These are phyloP conservation scores for Solanum okadae DNA, from an alignment of 257 asterid genomes.

Conservation along the genomic window DNA sequence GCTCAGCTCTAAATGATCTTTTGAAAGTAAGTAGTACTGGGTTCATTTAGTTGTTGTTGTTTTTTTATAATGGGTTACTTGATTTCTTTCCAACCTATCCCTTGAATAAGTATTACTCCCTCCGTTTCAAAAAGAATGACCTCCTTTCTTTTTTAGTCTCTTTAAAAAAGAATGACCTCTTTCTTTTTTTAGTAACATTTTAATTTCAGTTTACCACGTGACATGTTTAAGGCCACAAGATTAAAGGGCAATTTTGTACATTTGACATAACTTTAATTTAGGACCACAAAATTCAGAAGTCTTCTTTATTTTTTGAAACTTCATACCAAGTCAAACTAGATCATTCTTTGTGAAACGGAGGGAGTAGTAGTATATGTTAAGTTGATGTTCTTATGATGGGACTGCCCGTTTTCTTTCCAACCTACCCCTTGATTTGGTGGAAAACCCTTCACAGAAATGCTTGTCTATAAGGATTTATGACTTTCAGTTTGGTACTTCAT, in stretches of 20 bases:
- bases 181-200: no score
- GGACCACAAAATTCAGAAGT: no score
- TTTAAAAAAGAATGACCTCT: no score
- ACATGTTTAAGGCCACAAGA: no score
- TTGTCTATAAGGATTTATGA: neutral
- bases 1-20: slow-evolving; percentile 64
- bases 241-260: no score
- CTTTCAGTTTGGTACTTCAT: neutral
- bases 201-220: no score
- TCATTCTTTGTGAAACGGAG: no score
- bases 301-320: no score
- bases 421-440: neutral
- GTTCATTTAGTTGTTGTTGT: neutral
- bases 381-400: neutral
- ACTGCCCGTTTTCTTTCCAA: neutral
- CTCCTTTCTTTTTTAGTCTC: no score
- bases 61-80: neutral
- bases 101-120: slow-evolving; percentile 16
- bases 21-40: slow-evolving; percentile 45
- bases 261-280: no score
- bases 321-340: no score
- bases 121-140: no score
- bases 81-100: neutral
- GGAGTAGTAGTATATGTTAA: neutral
- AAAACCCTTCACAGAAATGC: neutral